Percentiles rank a stretch among this genome's conserved stretches.
Conservation (phyloP, 106 monocot genomes). For the Cymbidium sinense region DNA sequence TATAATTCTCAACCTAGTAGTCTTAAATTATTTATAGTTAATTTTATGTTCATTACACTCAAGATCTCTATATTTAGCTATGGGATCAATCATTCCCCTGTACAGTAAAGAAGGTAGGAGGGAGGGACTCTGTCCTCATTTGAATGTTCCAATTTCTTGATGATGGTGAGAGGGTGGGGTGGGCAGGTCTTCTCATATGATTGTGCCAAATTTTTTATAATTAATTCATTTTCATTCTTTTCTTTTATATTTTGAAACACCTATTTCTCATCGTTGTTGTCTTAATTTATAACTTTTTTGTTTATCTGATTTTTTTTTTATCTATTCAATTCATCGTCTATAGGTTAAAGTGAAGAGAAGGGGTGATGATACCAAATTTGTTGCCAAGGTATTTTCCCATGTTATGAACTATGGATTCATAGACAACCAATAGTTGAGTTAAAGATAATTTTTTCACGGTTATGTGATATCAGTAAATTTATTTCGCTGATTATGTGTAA, state of each 20-base stretch:
- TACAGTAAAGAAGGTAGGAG: too few relatives aligned
- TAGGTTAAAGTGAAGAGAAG: conserved; percentile 97
- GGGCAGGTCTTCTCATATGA: background rate
- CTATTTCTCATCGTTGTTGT: background rate
- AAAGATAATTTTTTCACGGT: background rate
- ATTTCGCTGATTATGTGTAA: background rate
- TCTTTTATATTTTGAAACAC: background rate
- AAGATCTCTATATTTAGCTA: too few relatives aligned
- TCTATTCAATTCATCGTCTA: conserved; percentile 8
- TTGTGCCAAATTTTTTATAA: background rate
- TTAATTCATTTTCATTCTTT: background rate
- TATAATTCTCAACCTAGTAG: too few relatives aligned
- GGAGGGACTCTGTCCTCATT: background rate
- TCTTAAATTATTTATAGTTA: too few relatives aligned
- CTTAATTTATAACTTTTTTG: background rate
- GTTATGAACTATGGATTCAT: background rate
- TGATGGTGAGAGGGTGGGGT: background rate
- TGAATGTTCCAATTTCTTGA: background rate
- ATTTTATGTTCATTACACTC: too few relatives aligned
- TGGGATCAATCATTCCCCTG: too few relatives aligned
- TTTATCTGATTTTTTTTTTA: background rate
- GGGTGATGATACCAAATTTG: conserved; percentile 94
- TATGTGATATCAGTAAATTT: background rate
- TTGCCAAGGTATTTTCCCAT: conserved; percentile 70
- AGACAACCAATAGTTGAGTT: background rate